Conservation (phyloP, 83 land plant genomes). For the Picea mariana region DNA sequence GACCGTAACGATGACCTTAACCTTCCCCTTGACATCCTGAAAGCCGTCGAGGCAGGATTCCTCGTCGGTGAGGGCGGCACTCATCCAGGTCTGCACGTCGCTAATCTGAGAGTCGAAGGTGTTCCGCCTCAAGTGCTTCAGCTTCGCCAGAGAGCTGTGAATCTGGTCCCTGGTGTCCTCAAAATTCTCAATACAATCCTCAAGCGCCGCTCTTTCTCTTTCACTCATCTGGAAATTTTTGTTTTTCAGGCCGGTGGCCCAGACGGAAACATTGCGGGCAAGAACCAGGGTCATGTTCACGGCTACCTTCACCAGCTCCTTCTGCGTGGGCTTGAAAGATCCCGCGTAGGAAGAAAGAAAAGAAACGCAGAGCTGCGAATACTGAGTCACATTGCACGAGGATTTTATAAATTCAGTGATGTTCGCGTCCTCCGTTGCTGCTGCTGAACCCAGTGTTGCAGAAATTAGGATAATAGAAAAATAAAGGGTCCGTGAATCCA, state of each 20-base stretch:
- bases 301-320: not conserved
- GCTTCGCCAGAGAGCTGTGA: not conserved
- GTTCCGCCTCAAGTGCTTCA: not conserved
- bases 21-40: not conserved
- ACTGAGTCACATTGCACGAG: not conserved
- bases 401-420: too few species aligned
- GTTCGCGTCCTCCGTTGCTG: too few species aligned
- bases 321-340: not conserved
- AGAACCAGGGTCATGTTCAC: not conserved
- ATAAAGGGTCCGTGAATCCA: too few species aligned
- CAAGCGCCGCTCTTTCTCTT: not conserved
- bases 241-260: not conserved
- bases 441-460: too few species aligned
- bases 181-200: not conserved
- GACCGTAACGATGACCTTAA: not conserved
- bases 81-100: not conserved
- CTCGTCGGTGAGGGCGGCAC: not conserved
- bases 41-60: not conserved
- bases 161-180: not conserved
- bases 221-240: not conserved
- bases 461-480: too few species aligned
- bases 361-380: not conserved
- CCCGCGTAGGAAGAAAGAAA: not conserved
- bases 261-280: not conserved
- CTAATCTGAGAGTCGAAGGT: not conserved